A percentile compares a stretch with the other conserved stretches of the same genome.
Conservation (phyloP, 495 filamentous ascomycete species). For the Neurospora discreta region DNA sequence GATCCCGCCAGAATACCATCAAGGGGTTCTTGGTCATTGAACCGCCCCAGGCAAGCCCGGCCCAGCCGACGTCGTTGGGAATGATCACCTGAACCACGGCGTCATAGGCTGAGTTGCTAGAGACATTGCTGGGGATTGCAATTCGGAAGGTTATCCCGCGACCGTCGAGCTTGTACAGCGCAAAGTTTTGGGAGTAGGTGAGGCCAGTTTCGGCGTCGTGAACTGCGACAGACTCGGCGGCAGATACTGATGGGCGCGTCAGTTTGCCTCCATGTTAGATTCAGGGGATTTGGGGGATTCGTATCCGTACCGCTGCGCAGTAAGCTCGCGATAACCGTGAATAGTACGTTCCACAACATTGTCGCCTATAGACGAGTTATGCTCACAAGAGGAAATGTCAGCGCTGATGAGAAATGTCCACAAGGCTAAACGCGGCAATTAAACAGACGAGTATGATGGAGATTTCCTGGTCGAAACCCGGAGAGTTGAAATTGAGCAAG, state of each 20-base stretch:
- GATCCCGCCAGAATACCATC: slow-evolving; percentile 24
- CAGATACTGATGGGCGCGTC: slow-evolving; percentile 1
- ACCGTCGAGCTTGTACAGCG: slow-evolving; percentile 25
- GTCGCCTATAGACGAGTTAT: neutral
- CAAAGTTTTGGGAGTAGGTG: slow-evolving; percentile 32
- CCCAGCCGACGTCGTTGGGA: slow-evolving; percentile 32
- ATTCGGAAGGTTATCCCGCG: slow-evolving; percentile 28
- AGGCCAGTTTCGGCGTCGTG: slow-evolving; percentile 41
- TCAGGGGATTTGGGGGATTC: neutral
- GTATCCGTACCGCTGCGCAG: slow-evolving; percentile 8
- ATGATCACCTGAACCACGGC: slow-evolving; percentile 33
- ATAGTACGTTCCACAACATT: slow-evolving; percentile 15
- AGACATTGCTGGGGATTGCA: slow-evolving; percentile 22
- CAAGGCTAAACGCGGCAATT: neutral
- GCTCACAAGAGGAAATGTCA: neutral
- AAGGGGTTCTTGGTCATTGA: slow-evolving; percentile 31
- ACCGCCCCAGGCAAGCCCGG: slow-evolving; percentile 32
- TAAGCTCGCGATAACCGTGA: slow-evolving; percentile 15
- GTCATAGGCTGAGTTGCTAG: slow-evolving; percentile 20
- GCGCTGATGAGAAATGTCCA: neutral
- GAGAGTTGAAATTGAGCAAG: neutral
- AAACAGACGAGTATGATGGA: neutral
- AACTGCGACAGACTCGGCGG: slow-evolving; percentile 18
- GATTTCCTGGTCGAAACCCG: neutral
- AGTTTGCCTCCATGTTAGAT: neutral